Conservation (phyloP, 306 rosid genomes). For the Rubus idaeus region DNA sequence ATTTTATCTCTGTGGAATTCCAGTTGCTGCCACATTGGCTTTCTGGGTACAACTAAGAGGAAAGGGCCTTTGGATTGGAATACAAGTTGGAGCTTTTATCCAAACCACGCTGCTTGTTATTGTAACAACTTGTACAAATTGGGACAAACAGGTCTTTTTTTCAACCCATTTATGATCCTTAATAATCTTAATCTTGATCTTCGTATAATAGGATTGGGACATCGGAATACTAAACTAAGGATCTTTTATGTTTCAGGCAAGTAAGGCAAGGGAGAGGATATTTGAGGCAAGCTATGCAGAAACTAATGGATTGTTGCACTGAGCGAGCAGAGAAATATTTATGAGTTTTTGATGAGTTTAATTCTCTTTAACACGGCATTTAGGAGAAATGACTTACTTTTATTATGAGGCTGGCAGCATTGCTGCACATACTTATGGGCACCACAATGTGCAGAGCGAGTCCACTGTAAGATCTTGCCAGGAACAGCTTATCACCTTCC, state of each 20-base stretch:
- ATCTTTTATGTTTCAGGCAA: slow-evolving; percentile 24
- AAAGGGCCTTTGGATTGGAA: slow-evolving; percentile 78
- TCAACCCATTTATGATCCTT: neutral
- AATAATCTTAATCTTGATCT: neutral
- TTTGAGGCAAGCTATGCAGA: slow-evolving; percentile 20
- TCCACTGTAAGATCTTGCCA: neutral
- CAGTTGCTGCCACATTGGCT: slow-evolving; percentile 50
- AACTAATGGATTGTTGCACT: neutral
- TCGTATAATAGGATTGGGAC: no score
- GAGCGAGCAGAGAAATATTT: neutral
- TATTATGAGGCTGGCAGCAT: neutral
- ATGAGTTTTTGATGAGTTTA: neutral
- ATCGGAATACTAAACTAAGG: neutral
- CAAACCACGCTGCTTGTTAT: slow-evolving; percentile 43
- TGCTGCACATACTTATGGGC: neutral
- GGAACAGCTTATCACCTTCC: neutral
- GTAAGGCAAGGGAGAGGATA: slow-evolving; percentile 35
- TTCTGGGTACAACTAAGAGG: slow-evolving; percentile 53
- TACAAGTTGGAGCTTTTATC: slow-evolving; percentile 57
- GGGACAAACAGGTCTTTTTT: slow-evolving; percentile 53
- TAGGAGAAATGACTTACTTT: neutral
- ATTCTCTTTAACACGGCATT: neutral
- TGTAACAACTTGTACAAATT: slow-evolving; percentile 47
- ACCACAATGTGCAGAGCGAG: neutral
- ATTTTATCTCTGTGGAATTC: slow-evolving; percentile 73